Percentiles rank a stretch among this genome's conserved stretches.
Evolutionary conservation across 1,284 basidiomycete genomes (phyloP).

Genomic region (Pseudozyma tsukubaensis): DNA sequence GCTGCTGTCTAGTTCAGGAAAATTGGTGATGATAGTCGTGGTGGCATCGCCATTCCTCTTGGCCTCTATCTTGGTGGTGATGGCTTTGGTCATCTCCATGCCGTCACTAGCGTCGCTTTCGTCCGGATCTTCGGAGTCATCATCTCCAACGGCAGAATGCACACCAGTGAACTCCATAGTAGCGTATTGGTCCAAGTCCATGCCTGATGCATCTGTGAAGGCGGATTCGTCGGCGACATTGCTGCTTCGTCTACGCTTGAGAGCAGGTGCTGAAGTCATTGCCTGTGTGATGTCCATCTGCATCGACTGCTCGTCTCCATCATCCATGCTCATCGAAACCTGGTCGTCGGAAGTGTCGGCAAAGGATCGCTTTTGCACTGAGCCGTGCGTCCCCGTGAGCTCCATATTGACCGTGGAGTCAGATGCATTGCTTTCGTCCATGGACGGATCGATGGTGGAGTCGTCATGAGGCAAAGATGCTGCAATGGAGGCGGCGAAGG

Average conservation of each 20-base stretch:
- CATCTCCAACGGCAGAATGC: slow-evolving; percentile 14
- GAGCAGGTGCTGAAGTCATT: slow-evolving; percentile 24
- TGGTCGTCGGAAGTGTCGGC: slow-evolving; percentile 26
- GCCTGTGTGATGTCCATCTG: slow-evolving; percentile 49
- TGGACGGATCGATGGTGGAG: slow-evolving; percentile 32
- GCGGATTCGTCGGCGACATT: slow-evolving; percentile 25
- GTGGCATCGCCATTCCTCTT: slow-evolving; percentile 43
- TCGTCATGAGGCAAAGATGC: slow-evolving; percentile 46
- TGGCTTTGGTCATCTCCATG: slow-evolving; percentile 51
- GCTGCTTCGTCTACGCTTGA: slow-evolving; percentile 44
- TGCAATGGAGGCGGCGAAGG: slow-evolving; percentile 46
- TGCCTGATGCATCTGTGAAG: slow-evolving; percentile 24
- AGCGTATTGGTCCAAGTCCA: slow-evolving; percentile 36
- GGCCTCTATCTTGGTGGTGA: slow-evolving; percentile 47
- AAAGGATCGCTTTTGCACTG: slow-evolving; percentile 37
- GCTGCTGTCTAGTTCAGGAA: slow-evolving; percentile 27
- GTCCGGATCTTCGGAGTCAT: slow-evolving; percentile 29
- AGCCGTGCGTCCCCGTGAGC: slow-evolving; percentile 46
- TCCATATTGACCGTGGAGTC: slow-evolving; percentile 44
- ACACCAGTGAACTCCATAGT: slow-evolving; percentile 54
- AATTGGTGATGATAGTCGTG: slow-evolving; percentile 39
- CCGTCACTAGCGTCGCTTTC: slow-evolving; percentile 28
- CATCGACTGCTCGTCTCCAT: slow-evolving; percentile 22
- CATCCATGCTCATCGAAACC: slow-evolving; percentile 23
- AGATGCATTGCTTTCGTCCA: slow-evolving; percentile 26